Evolutionary conservation across 371 early-diverging fungal species (phyloP), one percentile per base, ranked within the genome.

Genomic region (Nosema muscidifuracis): DNA sequence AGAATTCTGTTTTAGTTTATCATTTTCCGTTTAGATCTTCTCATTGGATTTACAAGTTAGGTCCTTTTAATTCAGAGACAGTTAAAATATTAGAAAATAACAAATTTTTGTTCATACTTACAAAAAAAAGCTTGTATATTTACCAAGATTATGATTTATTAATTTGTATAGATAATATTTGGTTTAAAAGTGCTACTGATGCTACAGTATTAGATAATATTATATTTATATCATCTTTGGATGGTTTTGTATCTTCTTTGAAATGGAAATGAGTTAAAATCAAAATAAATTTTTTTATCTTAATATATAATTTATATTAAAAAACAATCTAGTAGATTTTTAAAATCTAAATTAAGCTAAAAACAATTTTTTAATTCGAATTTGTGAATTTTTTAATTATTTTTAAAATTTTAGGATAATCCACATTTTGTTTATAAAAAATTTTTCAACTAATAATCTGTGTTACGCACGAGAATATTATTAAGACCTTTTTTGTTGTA

Each of bases 151-250:
- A 63, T 22, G 38, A 33, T 12, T 61, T 74, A 15, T 22, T 71
- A 33, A 26, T 57, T 16, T 69, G 76, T 47, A 65, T 83, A 28
- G 66, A 75, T 13, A 78, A 79, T 63, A 65, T 74, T 13, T 20
- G 76, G 6, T 83, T 79, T 71, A 63, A 77, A 33, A 50, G 65
- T 15, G 77, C 77, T 16, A 83, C 83, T 44, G 83, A 83, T 75
- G 70, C 74, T 0, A 55, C 43, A 26, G 30, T 74, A 7, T 47
- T 51, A 22, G 22, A 69, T 38, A 75, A 68, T 2, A 44, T 53
- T 4, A 13, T 75, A 28, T 70, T 76, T 56, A 20, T 71, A n/a
- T 43, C 69, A 7, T 61, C 76, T 1, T 13, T 71, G 34, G 79
- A 79, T 71, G 79, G 79, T 7, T 79, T 79, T 72, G 15, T 79